phyloP scores from a whole-genome alignment of 148 eudicot genomes.

The Cornus florida region DNA sequence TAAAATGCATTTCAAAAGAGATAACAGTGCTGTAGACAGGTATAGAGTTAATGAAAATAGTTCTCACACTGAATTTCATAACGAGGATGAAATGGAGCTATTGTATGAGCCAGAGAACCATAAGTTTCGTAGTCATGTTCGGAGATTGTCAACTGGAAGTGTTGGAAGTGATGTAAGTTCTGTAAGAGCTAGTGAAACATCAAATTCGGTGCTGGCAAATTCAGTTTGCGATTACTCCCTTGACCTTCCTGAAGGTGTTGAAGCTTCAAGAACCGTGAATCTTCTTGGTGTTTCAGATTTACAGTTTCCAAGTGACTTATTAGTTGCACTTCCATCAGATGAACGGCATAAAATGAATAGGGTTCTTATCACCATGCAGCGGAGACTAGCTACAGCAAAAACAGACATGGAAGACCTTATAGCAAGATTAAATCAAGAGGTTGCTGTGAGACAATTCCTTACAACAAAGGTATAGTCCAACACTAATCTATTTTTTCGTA shows the following conservation, averaged over 20 bases:
- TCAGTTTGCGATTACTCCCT: slow-evolving; percentile 34
- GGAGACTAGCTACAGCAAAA: slow-evolving; percentile 70
- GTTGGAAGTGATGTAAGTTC: slow-evolving; percentile 57
- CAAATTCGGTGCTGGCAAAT: slow-evolving; percentile 32
- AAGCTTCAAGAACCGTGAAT: slow-evolving; percentile 34
- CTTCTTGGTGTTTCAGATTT: slow-evolving; percentile 26
- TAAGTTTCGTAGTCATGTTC: slow-evolving; percentile 25
- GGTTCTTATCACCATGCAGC: slow-evolving; percentile 64
- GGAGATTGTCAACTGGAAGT: slow-evolving; percentile 51
- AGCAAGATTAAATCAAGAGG: slow-evolving; percentile 83
- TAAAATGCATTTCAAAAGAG: slow-evolving; percentile 23
- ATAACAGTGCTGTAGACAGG: slow-evolving; percentile 9
- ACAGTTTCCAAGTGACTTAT: slow-evolving; percentile 45
- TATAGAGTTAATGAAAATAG: slow-evolving; percentile 24
- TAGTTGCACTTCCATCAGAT: slow-evolving; percentile 66
- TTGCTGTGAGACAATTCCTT: slow-evolving; percentile 82
- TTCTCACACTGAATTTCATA: slow-evolving; percentile 22
- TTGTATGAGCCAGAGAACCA: slow-evolving; percentile 32
- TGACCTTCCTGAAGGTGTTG: slow-evolving; percentile 40
- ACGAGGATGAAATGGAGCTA: slow-evolving; percentile 34
- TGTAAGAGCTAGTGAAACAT: slow-evolving; percentile 40
- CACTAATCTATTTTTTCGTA: not conserved
- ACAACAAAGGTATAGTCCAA: slow-evolving; percentile 65
- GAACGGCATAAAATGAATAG: slow-evolving; percentile 70
- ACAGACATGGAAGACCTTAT: slow-evolving; percentile 93